Percentiles rank a stretch among this genome's conserved stretches.
Evolutionary conservation across 2,329 filamentous ascomycete species (phyloP).

Genomic region (Rutstroemia sydowiana): DNA sequence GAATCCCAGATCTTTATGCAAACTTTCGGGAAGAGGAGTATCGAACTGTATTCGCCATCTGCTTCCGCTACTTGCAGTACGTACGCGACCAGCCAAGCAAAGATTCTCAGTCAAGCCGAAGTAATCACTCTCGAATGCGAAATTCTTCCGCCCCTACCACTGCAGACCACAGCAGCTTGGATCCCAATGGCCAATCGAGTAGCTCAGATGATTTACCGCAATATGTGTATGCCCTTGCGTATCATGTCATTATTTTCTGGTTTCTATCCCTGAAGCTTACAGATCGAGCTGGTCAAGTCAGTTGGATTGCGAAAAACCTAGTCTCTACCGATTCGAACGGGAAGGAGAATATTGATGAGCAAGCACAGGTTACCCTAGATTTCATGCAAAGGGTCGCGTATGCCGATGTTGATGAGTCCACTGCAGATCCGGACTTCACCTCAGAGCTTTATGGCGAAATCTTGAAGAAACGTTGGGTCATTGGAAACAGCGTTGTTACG

Average conservation of each 20-base stretch:
- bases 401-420: constrained; percentile 75
- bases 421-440: constrained; percentile 58
- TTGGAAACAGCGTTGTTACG: constrained; percentile 67
- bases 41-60: constrained; percentile 89
- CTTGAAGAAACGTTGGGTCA: constrained; percentile 60
- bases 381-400: constrained; percentile 88
- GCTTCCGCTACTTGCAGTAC: constrained; percentile 86
- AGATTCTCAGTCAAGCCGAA: constrained; percentile 25
- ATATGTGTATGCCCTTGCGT: constrained; percentile 89
- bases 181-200: constrained; percentile 34
- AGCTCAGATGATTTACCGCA: constrained; percentile 72
- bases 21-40: constrained; percentile 91
- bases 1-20: constrained; percentile 75
- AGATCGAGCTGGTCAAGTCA: constrained; percentile 76
- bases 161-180: constrained; percentile 35
- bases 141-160: constrained; percentile 15
- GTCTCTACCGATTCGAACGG: constrained; percentile 70
- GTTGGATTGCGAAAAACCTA: constrained; percentile 83
- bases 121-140: constrained; percentile 31
- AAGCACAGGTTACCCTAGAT: constrained; percentile 87
- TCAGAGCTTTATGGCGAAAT: constrained; percentile 58
- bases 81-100: constrained; percentile 57
- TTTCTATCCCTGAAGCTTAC: constrained; percentile 82
- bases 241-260: constrained; percentile 96
- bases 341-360: constrained; percentile 74